Evolutionary conservation across 2,329 filamentous ascomycete genomes (phyloP).

Genomic region (Myrmaecium sp.): DNA sequence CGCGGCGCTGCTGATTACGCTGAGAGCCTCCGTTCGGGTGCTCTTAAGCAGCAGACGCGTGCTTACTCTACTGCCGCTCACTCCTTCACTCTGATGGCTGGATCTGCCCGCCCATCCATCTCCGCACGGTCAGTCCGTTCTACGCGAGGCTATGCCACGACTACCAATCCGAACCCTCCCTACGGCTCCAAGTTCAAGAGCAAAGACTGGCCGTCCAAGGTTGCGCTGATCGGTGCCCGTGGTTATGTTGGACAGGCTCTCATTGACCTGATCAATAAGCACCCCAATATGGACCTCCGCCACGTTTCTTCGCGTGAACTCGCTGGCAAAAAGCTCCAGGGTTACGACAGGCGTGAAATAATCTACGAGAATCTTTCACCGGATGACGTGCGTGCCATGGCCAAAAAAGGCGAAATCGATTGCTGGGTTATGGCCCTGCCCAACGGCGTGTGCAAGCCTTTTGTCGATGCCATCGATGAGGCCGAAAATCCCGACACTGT

Average conservation of each 20-base stretch:
- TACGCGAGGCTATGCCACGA: slow-evolving; percentile 39
- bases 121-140: slow-evolving; percentile 2
- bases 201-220: slow-evolving; percentile 58
- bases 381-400: slow-evolving; percentile 75
- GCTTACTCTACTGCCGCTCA: slow-evolving; percentile 46
- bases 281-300: slow-evolving; percentile 76
- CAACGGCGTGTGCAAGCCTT: slow-evolving; percentile 88
- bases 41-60: slow-evolving; percentile 43
- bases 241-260: slow-evolving; percentile 90
- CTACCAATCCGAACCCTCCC: slow-evolving; percentile 78
- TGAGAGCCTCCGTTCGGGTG: slow-evolving; percentile 38
- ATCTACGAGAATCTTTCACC: slow-evolving; percentile 80
- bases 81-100: slow-evolving; percentile 3
- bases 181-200: slow-evolving; percentile 77
- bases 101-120: background rate
- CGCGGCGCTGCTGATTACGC: slow-evolving; percentile 60
- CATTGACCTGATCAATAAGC: slow-evolving; percentile 69
- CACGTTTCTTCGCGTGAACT: slow-evolving; percentile 92
- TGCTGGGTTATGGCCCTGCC: slow-evolving; percentile 97
- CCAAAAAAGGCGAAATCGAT: slow-evolving; percentile 70
- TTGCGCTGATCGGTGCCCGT: slow-evolving; percentile 78
- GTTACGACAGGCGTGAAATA: slow-evolving; percentile 81
- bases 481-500: slow-evolving; percentile 49
- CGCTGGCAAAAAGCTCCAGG: slow-evolving; percentile 68
- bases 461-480: slow-evolving; percentile 71